phyloP scores from a whole-genome alignment of 1,284 basidiomycete genomes.

The Chalciporus sp. region DNA sequence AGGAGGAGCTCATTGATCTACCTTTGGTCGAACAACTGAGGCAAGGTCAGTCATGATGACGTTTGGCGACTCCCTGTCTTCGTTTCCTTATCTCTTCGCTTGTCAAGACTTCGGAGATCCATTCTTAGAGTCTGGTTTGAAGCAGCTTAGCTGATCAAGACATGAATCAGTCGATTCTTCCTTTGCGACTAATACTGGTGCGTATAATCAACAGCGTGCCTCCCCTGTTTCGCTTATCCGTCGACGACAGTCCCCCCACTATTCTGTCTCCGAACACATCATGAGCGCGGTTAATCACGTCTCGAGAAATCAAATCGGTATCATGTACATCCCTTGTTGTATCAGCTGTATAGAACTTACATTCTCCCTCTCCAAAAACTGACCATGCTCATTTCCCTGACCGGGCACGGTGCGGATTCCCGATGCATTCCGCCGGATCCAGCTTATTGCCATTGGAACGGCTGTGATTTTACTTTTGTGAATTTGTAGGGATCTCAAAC shows the following conservation, averaged over 20 bases:
- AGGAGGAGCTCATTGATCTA: slow-evolving; percentile 46
- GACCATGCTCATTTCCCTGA: not conserved
- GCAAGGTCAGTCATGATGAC: slow-evolving; percentile 34
- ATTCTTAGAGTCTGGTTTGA: slow-evolving; percentile 40
- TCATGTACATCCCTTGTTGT: slow-evolving; percentile 4
- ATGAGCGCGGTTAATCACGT: not conserved
- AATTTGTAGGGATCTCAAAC: not conserved
- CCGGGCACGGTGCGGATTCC: not conserved
- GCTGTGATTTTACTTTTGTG: not conserved
- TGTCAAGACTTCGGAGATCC: slow-evolving; percentile 49
- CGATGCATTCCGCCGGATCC: not conserved
- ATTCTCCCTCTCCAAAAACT: not conserved
- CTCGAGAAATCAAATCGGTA: slow-evolving; percentile 1
- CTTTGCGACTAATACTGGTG: slow-evolving; percentile 7
- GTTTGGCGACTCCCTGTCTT: not conserved
- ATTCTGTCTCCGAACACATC: not conserved
- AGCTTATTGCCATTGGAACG: not conserved
- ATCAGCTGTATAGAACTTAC: slow-evolving; percentile 1
- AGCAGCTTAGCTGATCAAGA: slow-evolving; percentile 21
- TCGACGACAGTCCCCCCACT: slow-evolving; percentile 6
- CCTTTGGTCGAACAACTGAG: slow-evolving; percentile 41
- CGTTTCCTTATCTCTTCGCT: slow-evolving; percentile 2
- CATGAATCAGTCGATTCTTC: not conserved
- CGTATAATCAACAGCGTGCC: not conserved
- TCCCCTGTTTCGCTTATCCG: slow-evolving; percentile 22